Evolutionary conservation across 2,329 filamentous ascomycete species (phyloP), one percentile per base, ranked within the genome.

Genomic region (Blastomyces gilchristii): DNA sequence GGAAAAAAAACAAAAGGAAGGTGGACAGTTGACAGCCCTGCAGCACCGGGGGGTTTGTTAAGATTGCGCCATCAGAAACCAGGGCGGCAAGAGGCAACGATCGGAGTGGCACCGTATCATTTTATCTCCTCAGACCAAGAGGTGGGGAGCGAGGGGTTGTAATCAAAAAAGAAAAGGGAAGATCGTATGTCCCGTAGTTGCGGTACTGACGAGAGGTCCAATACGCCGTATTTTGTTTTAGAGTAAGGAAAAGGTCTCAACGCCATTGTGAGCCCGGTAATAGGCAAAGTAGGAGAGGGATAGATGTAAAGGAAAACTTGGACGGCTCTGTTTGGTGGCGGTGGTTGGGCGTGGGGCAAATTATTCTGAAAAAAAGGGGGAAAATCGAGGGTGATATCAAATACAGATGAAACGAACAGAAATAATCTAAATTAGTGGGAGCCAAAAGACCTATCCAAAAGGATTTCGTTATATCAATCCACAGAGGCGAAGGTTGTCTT

Each of bases 401-500:
- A 65, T 57, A 60, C 62, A 64, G 53, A 50, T 62, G 62, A 58
- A 25, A 59, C 28, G 62, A 64, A 62, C 64, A 52, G 58, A 58
- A 66, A 63, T 63, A 52, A 59, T 60, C 62, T 54, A 53, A 22
- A 60, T 63, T 63, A 64, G 60, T 53, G 57, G 50, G 45, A 64
- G 53, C 53, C 31, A 22, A 22, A 58, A 63, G 45, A 53, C 22
- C 25, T 11, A 59, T 59, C 25, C 39, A 59, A 47, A 58, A 12
- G 65, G 63, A 62, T 64, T 65, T 75, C 71, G 74, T 87, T 88
- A 97, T 84, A 97, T 97, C 77, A 97, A 82, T 84, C 93, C 93
- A 79, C 92, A 97, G 77, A 96, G 85, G 77, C 94, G 89, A 68
- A 99, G 86, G 81, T 99, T 99, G 81, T 97, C 94, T 82, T 99